Conservation (phyloP, 202 grass and related monocot species). For the Brachypodium distachyon region DNA sequence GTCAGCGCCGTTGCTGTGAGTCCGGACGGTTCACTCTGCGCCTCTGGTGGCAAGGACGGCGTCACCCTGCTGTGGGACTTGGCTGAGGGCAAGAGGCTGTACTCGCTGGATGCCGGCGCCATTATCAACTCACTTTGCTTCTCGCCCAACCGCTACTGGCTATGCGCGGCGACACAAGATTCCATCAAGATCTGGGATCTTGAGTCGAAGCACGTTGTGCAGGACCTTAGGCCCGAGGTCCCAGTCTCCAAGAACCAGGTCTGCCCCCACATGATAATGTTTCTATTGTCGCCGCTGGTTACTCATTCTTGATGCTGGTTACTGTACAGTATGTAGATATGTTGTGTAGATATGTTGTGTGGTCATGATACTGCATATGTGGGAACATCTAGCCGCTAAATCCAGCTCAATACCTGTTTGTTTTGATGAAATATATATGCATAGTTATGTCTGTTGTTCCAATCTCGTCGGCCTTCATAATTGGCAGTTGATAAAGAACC, state of each 20-base stretch:
- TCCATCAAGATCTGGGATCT: conserved; percentile 85
- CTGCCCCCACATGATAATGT: neutral
- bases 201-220: conserved; percentile 69
- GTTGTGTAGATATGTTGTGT: neutral
- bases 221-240: conserved; percentile 63
- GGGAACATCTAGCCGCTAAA: too few species aligned
- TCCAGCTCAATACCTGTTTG: too few species aligned
- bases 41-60: conserved; percentile 63
- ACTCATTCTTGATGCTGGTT: neutral
- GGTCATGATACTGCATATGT: too few species aligned
- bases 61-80: conserved; percentile 57
- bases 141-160: conserved; percentile 71
- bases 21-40: conserved; percentile 65
- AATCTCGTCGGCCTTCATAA: too few species aligned
- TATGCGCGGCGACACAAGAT: conserved; percentile 63
- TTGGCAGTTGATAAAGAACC: too few species aligned
- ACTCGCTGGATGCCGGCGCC: conserved; percentile 47
- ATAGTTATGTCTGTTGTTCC: too few species aligned
- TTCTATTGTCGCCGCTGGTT: neutral
- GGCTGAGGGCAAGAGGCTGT: conserved; percentile 54
- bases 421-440: too few species aligned
- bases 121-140: conserved; percentile 80
- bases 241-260: conserved; percentile 53
- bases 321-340: neutral
- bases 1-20: conserved; percentile 62